Base-by-base conservation (phyloP, 2,329 filamentous ascomycete genomes). In the Penicillium frequentans region DNA sequence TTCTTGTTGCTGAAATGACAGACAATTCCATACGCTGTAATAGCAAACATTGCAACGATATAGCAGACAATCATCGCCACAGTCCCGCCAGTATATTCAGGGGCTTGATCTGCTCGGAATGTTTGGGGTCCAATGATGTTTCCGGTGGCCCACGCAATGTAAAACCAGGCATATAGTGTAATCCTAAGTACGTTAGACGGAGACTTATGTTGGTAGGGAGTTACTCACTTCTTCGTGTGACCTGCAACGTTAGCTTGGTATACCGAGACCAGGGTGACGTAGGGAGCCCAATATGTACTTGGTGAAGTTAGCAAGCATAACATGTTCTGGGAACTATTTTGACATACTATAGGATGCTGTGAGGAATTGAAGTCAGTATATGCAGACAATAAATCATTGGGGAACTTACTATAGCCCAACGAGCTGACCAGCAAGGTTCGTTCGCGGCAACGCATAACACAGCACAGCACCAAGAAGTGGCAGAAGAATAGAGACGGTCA, bases 41-140 rank as follows among this genome's bases (percentile, higher is more conserved):
- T 43, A 19, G 33, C n/a, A 23, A 27, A 5, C 14, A 51, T 51
- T 7, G 49, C 49, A 23, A 39, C 33, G 4, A 51, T 33, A 49
- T 75, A 76, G 39, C 70, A 69, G 1, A 64, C 62, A 21, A 76
- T 54, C 72, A 76, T 76, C 3, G 73, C 66, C 26, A 73, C 60
- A 24, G 76, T 72, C 2, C 73, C 72, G 8, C 70, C 69, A 2
- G 69, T 74, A 49, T 77, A 77, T 43, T 64, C 70, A 1, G 76
- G 76, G 1, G 75, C 75, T 52, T 78, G 73, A 26, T 70, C 67
- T 13, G 67, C 67, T 16, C 71, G 68, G 57, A 78, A 49, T 7
- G 27, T 49, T 19, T 77, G 75, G 1, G 76, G 76, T 0, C 76
- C 77, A 49, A 78, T 77, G 1, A 78, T 60, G 56, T 78, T 78